Evolutionary conservation across 1,139 yeast species (phyloP), one percentile per base, ranked within the genome.

Genomic region (Geotrichum fermentans): DNA sequence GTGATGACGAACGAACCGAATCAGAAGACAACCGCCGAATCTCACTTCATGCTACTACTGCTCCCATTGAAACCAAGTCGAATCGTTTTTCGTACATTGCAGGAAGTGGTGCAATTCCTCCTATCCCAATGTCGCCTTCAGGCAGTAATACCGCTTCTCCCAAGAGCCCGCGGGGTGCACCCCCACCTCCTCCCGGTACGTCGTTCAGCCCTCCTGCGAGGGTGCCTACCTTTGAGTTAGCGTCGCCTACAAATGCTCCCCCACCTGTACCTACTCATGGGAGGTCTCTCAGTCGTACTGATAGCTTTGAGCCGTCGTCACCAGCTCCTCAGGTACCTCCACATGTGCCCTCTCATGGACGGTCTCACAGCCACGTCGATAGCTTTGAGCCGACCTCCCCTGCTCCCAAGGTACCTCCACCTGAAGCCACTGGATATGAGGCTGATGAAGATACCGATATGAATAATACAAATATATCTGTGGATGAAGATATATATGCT

Each of bases 401-500:
- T n/a, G 38, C 42, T 4, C 50, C 49, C 4, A 44, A 28, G 22
- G 47, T 38, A 22, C 52, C 54, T 18, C 40, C 44, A 17, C 51
- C 54, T 26, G 41, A 67, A 49, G 63, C 61, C 7, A 71, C 78
- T 0, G 80, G 79, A 0, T 74, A 76, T 53, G 79, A 75, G 47
- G 79, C 79, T 1, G 80, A 75, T 45, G 78, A 72, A 35, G 79
- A 75, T 51, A 66, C 74, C 0, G 76, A 71, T 45, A 40, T 56
- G 38, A 56, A 60, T 40, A 52, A 57, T 33, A 52, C 58, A 32
- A 46, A 48, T 14, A 40, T 53, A 24, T 48, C 45, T 37, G 57
- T 55, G 13, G 57, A 57, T 29, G 57, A 52, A 14, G 34, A n/a
- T 18, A 10, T 5, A 11, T 18, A 56, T n/a, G 16, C 49, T 2